Evolutionary conservation across 2,329 filamentous ascomycete species (phyloP), one percentile per base, ranked within the genome.

Genomic region (Eutypella sp.): DNA sequence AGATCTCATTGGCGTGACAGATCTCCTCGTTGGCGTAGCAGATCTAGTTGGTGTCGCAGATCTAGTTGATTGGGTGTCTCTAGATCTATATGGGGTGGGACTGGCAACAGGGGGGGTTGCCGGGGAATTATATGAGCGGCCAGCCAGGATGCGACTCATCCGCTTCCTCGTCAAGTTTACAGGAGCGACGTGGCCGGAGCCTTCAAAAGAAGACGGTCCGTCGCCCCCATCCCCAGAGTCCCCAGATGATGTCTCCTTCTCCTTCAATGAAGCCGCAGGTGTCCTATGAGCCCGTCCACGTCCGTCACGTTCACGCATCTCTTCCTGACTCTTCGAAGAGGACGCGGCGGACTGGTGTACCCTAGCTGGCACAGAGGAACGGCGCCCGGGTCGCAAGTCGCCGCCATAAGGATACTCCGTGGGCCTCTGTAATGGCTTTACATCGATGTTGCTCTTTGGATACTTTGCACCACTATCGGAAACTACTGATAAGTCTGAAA

Each of bases 21-120:
- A n/a, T n/a, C n/a, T n/a, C n/a, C n/a, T n/a, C n/a, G n/a, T n/a
- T n/a, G n/a, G n/a, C n/a, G n/a, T n/a, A n/a, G n/a, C n/a, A n/a
- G 56, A 43, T 37, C 49, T 38, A 42, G 55, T 41, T 45, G 52
- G 42, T 13, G 45, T 40, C n/a, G 52, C 49, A 20, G 53, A 51
- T 22, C 45, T 52, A 44, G 51, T 49, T 31, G 57, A 23, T 31
- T 20, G 36, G 13, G 39, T 45, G 36, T 37, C 34, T n/a, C 41
- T 57, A 33, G 54, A 40, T 44, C 59, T 60, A 9, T 70, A 68
- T 19, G 71, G 67, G 16, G 71, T 59, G 34, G 71, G 70, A 8
- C 68, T 66, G 33, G 70, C 57, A 6, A 74, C 46, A 6, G 68
- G 68, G 15, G 74, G 66, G 11, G 69, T 61, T 27, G 73, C 65